These are phyloP conservation scores for Calonectria leucothoes DNA, from an alignment of 2,329 filamentous ascomycete species.

Conservation along the genomic window DNA sequence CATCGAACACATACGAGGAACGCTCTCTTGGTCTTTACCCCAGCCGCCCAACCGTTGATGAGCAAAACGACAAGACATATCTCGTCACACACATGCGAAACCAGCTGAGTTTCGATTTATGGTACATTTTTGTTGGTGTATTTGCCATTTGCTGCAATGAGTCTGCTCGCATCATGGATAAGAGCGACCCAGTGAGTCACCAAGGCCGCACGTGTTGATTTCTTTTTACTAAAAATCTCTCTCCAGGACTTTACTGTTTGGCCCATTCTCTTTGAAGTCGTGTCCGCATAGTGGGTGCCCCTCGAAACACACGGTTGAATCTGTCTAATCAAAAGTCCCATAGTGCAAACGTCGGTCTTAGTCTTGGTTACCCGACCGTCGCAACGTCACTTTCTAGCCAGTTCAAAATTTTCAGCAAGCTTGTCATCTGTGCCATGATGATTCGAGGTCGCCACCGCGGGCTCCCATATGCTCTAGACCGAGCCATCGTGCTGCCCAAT, in stretches of 20 bases:
- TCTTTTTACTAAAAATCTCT: neutral
- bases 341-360: slow-evolving; percentile 51
- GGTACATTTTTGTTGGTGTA: slow-evolving; percentile 54
- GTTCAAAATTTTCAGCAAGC: slow-evolving; percentile 48
- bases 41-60: slow-evolving; percentile 41
- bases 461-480: slow-evolving; percentile 48
- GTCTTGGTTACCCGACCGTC: slow-evolving; percentile 47
- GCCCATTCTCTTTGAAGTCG: slow-evolving; percentile 48
- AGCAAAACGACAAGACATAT: slow-evolving; percentile 44
- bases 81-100: slow-evolving; percentile 50
- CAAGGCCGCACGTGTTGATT: accelerated
- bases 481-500: slow-evolving; percentile 47
- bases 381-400: slow-evolving; percentile 44
- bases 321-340: slow-evolving; percentile 6
- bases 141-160: slow-evolving; percentile 50
- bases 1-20: slow-evolving; percentile 72
- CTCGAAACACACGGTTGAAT: neutral
- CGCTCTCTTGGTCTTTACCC: slow-evolving; percentile 68
- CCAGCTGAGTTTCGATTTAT: slow-evolving; percentile 55
- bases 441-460: slow-evolving; percentile 51
- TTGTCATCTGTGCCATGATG: slow-evolving; percentile 53
- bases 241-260: slow-evolving; percentile 45
- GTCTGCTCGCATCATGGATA: slow-evolving; percentile 40
- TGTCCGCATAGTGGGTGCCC: slow-evolving; percentile 47
- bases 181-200: slow-evolving; percentile 37